Base-by-base conservation (phyloP, 1,284 basidiomycete genomes). In the Heterobasidion parviporum region DNA sequence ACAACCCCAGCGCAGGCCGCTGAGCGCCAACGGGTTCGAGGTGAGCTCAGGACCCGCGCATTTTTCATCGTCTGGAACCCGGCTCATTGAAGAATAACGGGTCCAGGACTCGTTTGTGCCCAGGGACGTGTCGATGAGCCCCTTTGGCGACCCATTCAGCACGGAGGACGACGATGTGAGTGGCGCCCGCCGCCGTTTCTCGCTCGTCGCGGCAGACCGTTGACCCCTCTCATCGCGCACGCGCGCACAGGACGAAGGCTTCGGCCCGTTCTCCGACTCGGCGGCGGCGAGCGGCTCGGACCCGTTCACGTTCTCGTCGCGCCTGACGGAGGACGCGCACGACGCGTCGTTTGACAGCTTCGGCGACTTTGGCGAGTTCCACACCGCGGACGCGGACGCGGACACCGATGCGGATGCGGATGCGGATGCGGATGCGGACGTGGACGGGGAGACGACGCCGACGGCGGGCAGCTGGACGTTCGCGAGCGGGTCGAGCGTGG, bases 301-400 rank as follows among this genome's bases (percentile, higher is more conserved):
- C 62, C 79, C 80, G 1, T 87, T 89, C 68, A 78, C 74, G 1
- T 82, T 82, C 65, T 73, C 77, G 1, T 74, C 82, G 0, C 78
- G 77, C 5, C 77, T 81, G 56, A 76, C 80, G 0, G 32, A 83
- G 80, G 57, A 65, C 18, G 18, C 18, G 60, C 61, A 81, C 82
- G 81, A 85, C 33, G 74, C 79, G 1, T 79, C 81, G 2, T 85
- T 87, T 61, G 83, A 85, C 46, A 76, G 74, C 26, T 87, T 85
- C 63, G 83, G 82, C 33, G 88, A 89, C 61, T 90, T 92, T 67
- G 86, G 86, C 9, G 89, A 90, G 58, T 92, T 92, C 64, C 87
- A 88, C 54, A 79, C 75, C 0, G 72, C 64, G 16, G 78, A 80
- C 26, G 26, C 26, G 26, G 26, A 26, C 26, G 26, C 26, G 26